Base-by-base conservation (phyloP, 441 rosid genomes). In the Theobroma grandiflorum region DNA sequence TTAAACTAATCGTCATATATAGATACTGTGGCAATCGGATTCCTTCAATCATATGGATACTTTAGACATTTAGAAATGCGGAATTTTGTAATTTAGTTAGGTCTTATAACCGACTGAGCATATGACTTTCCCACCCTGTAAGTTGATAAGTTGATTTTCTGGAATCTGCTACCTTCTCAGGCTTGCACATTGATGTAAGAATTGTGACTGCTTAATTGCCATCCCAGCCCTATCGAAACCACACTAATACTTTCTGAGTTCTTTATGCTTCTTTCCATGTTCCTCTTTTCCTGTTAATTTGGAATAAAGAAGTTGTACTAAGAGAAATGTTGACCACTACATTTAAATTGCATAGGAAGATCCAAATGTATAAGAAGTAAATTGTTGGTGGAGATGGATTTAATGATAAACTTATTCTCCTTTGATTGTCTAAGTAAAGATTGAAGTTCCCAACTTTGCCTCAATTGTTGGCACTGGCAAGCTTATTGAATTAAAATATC, bases 181-280 rank as follows among this genome's bases (percentile, higher is more conserved):
- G 55, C 55, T 68, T 68, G 38, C 55, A 68, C 73, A 68, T 68
- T 68, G 55, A 26, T 20, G 5, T 68, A 45, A 69, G 73, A 69
- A 45, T 45, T 11, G 55, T 45, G 33, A 43, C 16, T 68, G 55
- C 37, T 22, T 43, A 68, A 68, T 68, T 67, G 43, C 43, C 2
- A 35, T 43, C 6, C 50, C 7, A n/a, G 8, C 42, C 50, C 52
- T n/a, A 40, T 52, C 35, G n/a, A 20, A 45, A 42, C 11, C 0
- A 45, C 22, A 50, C 37, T 45, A 11, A 45, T 68, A 11, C 38
- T 45, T 45, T 66, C 8, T 4, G 31, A 66, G 71, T 66, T 50
- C 71, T 66, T 38, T 40, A 40, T 40, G 50, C 71, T 66, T 66
- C n/a, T 18, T 31, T 45, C 69, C 42, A 16, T 38, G 45, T 64